These are phyloP conservation scores for Mycena rebaudengoi DNA, from an alignment of 768 basidiomycete species.

Conservation along the genomic window DNA sequence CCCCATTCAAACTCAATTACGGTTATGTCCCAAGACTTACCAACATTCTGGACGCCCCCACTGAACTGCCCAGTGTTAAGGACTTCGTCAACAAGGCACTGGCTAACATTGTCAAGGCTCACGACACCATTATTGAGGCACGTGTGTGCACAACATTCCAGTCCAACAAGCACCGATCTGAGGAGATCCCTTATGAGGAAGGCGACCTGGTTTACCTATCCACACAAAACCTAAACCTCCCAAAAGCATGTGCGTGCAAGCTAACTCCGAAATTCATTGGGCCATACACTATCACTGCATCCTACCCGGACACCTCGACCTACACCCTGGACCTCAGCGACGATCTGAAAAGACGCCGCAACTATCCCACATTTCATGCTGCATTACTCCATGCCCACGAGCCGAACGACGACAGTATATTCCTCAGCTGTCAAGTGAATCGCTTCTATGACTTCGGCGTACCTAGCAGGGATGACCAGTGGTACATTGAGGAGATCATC, in stretches of 20 bases:
- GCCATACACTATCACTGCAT: slow-evolving; percentile 40
- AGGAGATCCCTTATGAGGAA: slow-evolving; percentile 18
- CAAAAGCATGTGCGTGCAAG: too few species aligned
- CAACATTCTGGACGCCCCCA: not conserved
- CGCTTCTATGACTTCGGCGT: slow-evolving; percentile 47
- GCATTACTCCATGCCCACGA: slow-evolving; percentile 35
- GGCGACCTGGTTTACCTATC: slow-evolving; percentile 45
- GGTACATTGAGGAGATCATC: slow-evolving; percentile 50
- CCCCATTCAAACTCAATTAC: slow-evolving; percentile 40
- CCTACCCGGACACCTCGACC: slow-evolving; percentile 29
- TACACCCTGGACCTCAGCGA: slow-evolving; percentile 40
- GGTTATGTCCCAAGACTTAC: slow-evolving; percentile 16
- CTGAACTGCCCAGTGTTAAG: slow-evolving; percentile 29
- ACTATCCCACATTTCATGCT: slow-evolving; percentile 47
- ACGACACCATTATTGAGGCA: slow-evolving; percentile 47
- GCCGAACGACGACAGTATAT: slow-evolving; percentile 42
- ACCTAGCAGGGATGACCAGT: slow-evolving; percentile 43
- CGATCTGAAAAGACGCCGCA: slow-evolving; percentile 31
- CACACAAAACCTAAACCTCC: slow-evolving; percentile 44
- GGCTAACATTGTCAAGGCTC: slow-evolving; percentile 35
- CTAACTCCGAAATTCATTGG: slow-evolving; percentile 50
- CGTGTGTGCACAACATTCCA: slow-evolving; percentile 37
- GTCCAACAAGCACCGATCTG: slow-evolving; percentile 31
- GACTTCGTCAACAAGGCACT: slow-evolving; percentile 33
- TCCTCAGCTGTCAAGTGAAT: slow-evolving; percentile 38